Evolutionary conservation across 345 rosid species (phyloP).

Genomic region (Hibiscus trionum): DNA sequence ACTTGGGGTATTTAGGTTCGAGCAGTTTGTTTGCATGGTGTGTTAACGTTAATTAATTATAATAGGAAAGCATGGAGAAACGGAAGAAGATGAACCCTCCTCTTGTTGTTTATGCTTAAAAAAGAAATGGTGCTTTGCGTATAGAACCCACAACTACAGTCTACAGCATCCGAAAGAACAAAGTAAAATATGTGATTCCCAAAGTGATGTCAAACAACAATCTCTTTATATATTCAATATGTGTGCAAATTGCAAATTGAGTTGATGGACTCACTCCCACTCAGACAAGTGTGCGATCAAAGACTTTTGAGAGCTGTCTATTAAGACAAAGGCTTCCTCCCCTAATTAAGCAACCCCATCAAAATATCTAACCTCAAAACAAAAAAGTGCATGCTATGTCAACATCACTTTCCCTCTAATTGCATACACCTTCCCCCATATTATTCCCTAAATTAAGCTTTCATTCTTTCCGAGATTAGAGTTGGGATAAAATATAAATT

Average conservation of each 20-base stretch:
- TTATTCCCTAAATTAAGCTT: not conserved
- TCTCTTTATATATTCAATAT: not conserved
- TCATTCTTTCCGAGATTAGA: not conserved
- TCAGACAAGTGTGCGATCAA: slow-evolving; percentile 11
- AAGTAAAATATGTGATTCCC: not conserved
- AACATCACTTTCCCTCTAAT: not conserved
- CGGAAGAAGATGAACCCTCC: not conserved
- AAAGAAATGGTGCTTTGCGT: not conserved
- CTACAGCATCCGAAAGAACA: not conserved
- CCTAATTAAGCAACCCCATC: not conserved
- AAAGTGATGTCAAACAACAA: not conserved
- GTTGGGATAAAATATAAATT: too few species aligned
- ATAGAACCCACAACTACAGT: not conserved
- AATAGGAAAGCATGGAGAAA: not conserved
- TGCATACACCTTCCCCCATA: not conserved
- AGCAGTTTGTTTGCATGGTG: too few species aligned
- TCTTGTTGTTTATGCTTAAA: not conserved
- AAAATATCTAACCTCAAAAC: not conserved
- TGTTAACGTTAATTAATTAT: not conserved
- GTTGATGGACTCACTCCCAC: slow-evolving; percentile 3
- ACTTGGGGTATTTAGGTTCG: too few species aligned
- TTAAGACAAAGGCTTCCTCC: not conserved
- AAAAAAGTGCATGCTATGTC: not conserved
- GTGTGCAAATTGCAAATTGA: not conserved
- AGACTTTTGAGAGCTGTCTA: not conserved